These are phyloP conservation scores for Taphrina populina DNA, from an alignment of 1,139 yeast species.

Conservation along the genomic window DNA sequence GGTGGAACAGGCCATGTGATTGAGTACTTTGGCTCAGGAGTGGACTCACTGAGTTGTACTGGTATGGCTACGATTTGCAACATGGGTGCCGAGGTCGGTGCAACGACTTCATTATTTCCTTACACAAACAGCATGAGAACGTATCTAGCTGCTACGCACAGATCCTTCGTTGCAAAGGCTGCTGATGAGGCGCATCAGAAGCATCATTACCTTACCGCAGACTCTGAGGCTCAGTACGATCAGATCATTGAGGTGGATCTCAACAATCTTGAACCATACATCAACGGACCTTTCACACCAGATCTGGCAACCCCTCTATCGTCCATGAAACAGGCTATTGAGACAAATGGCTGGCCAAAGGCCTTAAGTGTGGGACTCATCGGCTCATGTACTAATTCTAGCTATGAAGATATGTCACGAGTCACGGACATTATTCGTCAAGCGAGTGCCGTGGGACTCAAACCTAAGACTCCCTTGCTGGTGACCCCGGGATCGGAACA, in stretches of 20 bases:
- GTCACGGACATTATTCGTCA: constrained; percentile 83
- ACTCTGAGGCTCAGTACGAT: constrained; percentile 79
- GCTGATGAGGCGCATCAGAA: constrained; percentile 66
- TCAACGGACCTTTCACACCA: constrained; percentile 94
- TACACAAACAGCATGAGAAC: constrained; percentile 82
- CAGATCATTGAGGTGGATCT: constrained; percentile 77
- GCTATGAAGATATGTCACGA: constrained; percentile 96
- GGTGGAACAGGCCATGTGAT: constrained; percentile 97
- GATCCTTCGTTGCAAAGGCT: constrained; percentile 76
- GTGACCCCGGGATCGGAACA: constrained; percentile 99
- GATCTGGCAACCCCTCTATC: constrained; percentile 87
- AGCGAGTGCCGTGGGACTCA: constrained; percentile 80
- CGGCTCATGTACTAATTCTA: constrained; percentile 97
- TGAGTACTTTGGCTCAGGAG: constrained; percentile 96
- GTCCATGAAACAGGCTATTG: constrained; percentile 62
- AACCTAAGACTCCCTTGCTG: constrained; percentile 86
- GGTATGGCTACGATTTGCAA: constrained; percentile 99
- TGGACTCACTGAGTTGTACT: constrained; percentile 77
- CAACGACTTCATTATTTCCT: constrained; percentile 96
- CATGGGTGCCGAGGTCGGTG: constrained; percentile 99
- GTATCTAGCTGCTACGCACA: constrained; percentile 74
- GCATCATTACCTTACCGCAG: constrained; percentile 69
- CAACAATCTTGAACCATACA: constrained; percentile 75
- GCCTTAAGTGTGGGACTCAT: constrained; percentile 84
- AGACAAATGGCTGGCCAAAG: constrained; percentile 75